A percentile compares a stretch with the other conserved stretches of the same genome.
These are phyloP conservation scores for Colletotrichum tropicicola DNA, from an alignment of 2,329 filamentous ascomycete genomes.

Conservation along the genomic window DNA sequence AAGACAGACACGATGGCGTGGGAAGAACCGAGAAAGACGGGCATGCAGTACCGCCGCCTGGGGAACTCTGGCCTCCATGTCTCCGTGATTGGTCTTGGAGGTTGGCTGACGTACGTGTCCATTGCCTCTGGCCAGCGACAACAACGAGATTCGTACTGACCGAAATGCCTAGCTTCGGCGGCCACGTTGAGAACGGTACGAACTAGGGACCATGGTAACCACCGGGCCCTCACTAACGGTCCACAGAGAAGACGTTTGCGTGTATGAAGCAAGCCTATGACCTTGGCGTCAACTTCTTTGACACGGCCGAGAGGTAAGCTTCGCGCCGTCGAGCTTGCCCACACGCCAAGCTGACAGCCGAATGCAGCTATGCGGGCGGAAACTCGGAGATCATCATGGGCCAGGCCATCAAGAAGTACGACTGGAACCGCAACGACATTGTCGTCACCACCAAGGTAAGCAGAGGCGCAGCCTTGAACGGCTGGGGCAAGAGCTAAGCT, in stretches of 20 bases:
- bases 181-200: constrained; percentile 41
- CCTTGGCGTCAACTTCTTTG: constrained; percentile 70
- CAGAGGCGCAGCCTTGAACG: neutral
- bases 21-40: constrained; percentile 53
- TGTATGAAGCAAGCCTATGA: constrained; percentile 72
- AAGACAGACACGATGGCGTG: constrained; percentile 46
- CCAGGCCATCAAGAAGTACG: constrained; percentile 66
- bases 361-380: constrained; percentile 60
- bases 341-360: constrained; percentile 36
- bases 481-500: neutral
- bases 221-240: neutral
- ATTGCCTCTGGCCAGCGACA: too few species aligned
- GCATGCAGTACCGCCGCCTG: constrained; percentile 53
- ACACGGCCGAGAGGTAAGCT: constrained; percentile 60
- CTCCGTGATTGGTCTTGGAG: constrained; percentile 71
- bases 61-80: constrained; percentile 70
- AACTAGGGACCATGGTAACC: neutral
- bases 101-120: constrained; percentile 62
- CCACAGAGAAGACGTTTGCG: constrained; percentile 63
- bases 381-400: constrained; percentile 73
- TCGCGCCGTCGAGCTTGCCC: neutral
- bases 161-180: constrained; percentile 34
- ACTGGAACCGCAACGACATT: constrained; percentile 69
- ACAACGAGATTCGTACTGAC: constrained; percentile 15
- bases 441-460: constrained; percentile 64